These are phyloP conservation scores for Thymus quinquecostatus DNA, from an alignment of 257 asterid genomes.

Conservation along the genomic window DNA sequence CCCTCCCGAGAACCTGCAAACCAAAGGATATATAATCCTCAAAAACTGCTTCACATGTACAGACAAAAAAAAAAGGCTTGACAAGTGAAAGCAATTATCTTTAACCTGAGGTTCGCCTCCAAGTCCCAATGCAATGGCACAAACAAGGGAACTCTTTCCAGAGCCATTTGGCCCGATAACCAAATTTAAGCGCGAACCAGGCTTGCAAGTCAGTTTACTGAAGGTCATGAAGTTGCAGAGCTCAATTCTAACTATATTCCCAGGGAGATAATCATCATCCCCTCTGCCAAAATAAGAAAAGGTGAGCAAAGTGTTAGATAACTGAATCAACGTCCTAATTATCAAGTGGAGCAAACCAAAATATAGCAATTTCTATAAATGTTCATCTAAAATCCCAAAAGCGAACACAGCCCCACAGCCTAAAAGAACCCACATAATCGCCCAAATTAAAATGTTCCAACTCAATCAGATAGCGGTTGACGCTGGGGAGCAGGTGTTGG, in stretches of 20 bases:
- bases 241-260: slow-evolving; percentile 81
- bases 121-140: slow-evolving; percentile 95
- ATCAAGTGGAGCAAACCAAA: neutral
- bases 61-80: slow-evolving; percentile 20
- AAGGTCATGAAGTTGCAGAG: slow-evolving; percentile 93
- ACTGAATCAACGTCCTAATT: neutral
- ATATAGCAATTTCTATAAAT: neutral
- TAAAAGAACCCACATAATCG: neutral
- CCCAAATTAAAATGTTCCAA: neutral
- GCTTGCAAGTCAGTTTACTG: slow-evolving; percentile 64
- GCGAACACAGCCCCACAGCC: neutral
- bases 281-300: slow-evolving; percentile 54
- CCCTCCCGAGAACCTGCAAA: slow-evolving; percentile 92
- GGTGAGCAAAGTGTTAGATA: slow-evolving; percentile 14
- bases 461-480: neutral
- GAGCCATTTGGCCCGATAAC: slow-evolving; percentile 98
- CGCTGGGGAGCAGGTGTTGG: neutral
- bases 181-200: slow-evolving; percentile 84
- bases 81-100: slow-evolving; percentile 7
- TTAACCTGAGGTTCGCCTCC: slow-evolving; percentile 93
- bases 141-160: slow-evolving; percentile 96
- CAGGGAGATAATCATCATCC: slow-evolving; percentile 78
- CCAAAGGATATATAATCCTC: slow-evolving; percentile 14
- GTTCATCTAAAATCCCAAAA: neutral
- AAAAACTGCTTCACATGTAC: slow-evolving; percentile 24